Evolutionary conservation across 2,329 filamentous ascomycete genomes (phyloP).

Genomic region (Didymella arachidicola): DNA sequence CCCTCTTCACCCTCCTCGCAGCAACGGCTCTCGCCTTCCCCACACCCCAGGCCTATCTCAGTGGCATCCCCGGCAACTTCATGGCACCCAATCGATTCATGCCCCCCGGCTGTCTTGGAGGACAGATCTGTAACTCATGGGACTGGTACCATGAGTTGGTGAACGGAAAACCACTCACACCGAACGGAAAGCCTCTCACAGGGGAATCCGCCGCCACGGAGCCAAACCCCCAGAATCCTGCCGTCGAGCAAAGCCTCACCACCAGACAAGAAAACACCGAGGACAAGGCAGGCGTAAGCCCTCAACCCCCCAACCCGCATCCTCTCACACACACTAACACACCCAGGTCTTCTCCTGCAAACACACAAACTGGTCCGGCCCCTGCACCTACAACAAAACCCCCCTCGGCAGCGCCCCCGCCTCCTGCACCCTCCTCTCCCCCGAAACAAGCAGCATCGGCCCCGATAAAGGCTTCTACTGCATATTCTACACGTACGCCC

Average conservation of each 20-base stretch:
- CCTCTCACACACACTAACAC: too few relatives aligned
- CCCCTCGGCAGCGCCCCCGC: slow-evolving; percentile 25
- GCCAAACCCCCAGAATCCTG: neutral
- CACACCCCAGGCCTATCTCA: neutral
- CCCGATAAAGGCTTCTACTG: slow-evolving; percentile 38
- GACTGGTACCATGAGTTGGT: too few relatives aligned
- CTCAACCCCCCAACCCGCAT: too few relatives aligned
- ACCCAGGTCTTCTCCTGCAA: slow-evolving; percentile 39
- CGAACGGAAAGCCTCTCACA: neutral
- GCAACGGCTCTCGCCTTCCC: slow-evolving; percentile 12
- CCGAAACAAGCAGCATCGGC: slow-evolving; percentile 27
- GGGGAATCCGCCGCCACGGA: neutral
- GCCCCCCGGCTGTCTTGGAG: neutral
- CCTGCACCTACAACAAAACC: slow-evolving; percentile 24
- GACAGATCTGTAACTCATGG: neutral
- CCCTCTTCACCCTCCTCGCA: slow-evolving; percentile 18
- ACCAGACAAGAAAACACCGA: neutral
- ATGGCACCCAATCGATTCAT: neutral
- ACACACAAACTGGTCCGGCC: slow-evolving; percentile 33
- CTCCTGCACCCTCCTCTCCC: slow-evolving; percentile 31
- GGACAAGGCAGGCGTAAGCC: neutral
- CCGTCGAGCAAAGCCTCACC: neutral
- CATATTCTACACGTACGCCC: slow-evolving; percentile 40
- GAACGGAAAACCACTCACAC: neutral
- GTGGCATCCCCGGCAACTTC: neutral